Base-by-base conservation (phyloP, 257 asterid genomes). In the Oldenlandia corymbosa region DNA sequence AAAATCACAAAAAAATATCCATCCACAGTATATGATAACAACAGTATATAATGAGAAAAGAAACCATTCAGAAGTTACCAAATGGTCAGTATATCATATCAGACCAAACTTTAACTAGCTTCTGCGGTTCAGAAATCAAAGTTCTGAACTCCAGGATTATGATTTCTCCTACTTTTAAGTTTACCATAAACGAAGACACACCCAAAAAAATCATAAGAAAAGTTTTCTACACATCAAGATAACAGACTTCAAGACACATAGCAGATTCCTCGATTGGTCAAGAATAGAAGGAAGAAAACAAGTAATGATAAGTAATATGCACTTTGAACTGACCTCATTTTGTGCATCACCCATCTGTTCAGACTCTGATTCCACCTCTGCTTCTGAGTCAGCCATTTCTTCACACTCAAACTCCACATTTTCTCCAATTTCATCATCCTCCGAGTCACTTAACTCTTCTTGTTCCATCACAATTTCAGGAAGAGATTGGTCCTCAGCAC, bases 341-440 rank as follows among this genome's bases (percentile, higher is more conserved):
- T 72, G 85, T 49, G 74, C 53, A 75, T 68, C 68, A 73, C 56
- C 78, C 49, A 76, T 69, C 70, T 76, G 83, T 43, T 82, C 93
- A 6, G 89, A 74, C 43, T 83, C 95, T 56, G 90, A 84, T 43
- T 80, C 80, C 67, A 83, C 80, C 51, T 85, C 97, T 62, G 85
- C 87, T 52, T 88, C 98, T 17, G 99, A 93, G 79, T 93, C 99
- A 53, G 88, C 88, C 97, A 93, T 93, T 79, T 93, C 97, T 78
- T 93, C 99, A 28, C 88, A 78, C 85, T 93, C 99, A 75, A 93
- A 93, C 81, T 93, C 99, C 21, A 93, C 96, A 58, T 86, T 80
- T 68, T 81, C 97, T 65, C 80, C 93, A 47, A 82, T 81, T 76
- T 90, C 99, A 58, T 90, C 99, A 58, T 93, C 99, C 62, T 90